phyloP scores from a whole-genome alignment of 2,329 filamentous ascomycete species.

The Tolypocladium nubicola region DNA sequence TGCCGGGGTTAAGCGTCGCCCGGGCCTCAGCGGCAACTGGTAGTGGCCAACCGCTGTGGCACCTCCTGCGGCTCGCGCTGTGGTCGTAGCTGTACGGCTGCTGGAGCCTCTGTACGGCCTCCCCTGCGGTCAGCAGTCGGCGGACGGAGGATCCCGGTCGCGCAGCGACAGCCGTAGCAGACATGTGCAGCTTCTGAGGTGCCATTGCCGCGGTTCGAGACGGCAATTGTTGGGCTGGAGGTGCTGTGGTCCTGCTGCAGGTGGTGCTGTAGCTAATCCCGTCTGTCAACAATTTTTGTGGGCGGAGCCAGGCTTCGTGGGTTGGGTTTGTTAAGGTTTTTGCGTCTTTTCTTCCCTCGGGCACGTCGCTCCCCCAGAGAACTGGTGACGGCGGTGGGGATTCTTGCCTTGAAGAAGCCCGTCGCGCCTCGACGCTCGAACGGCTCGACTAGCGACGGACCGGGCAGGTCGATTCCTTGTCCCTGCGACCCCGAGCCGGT shows the following conservation, averaged over 20 bases:
- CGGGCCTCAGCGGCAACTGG: background rate
- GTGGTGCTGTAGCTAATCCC: background rate
- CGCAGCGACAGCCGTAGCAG: slow-evolving; percentile 1
- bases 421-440: background rate
- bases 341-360: background rate
- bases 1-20: slow-evolving; percentile 2
- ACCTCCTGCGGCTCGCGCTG: background rate
- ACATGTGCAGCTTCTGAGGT: slow-evolving; percentile 1
- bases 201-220: slow-evolving; percentile 2
- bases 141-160: background rate
- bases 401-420: background rate
- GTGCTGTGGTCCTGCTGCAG: background rate
- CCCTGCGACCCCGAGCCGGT: background rate
- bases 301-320: background rate
- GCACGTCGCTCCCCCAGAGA: background rate
- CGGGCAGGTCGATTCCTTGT: slow-evolving; percentile 1
- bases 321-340: background rate
- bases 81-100: background rate
- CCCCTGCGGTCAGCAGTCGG: background rate
- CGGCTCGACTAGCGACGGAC: slow-evolving; percentile 1
- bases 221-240: background rate
- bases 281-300: background rate
- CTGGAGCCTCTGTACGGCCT: background rate
- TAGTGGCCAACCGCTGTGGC: background rate
- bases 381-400: background rate